Conservation (phyloP, 2,329 filamentous ascomycete genomes). For the Ophiostoma novo-ulmi region DNA sequence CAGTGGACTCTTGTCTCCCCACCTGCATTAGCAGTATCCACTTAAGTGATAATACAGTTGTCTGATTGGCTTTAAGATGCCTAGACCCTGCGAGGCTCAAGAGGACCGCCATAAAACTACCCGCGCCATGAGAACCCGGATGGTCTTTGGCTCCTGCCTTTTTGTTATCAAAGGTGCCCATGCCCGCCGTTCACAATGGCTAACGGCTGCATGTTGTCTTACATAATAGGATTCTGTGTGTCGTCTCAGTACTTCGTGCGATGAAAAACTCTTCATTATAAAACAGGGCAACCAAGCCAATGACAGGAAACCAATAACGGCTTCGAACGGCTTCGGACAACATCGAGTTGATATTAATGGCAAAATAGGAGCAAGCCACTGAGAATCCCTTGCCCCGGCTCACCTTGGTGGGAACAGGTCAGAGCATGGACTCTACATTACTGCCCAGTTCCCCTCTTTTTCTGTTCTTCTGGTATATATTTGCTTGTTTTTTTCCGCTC, state of each 20-base stretch:
- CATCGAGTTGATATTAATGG: neutral
- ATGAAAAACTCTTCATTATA: too few relatives aligned
- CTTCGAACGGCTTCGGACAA: neutral
- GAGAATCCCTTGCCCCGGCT: conserved; percentile 4
- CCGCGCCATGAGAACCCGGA: conserved; percentile 29
- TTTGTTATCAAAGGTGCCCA: neutral
- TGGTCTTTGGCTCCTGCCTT: conserved; percentile 22
- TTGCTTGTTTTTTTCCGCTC: neutral
- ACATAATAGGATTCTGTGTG: neutral
- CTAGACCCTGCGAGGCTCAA: conserved; percentile 22
- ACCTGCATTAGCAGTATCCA: conserved; percentile 17
- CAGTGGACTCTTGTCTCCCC: conserved; percentile 17
- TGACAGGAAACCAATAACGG: neutral
- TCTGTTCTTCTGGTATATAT: neutral
- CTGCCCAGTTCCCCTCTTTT: neutral
- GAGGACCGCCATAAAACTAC: conserved; percentile 3
- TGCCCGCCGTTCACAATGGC: neutral
- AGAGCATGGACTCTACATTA: too few relatives aligned
- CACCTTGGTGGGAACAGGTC: neutral
- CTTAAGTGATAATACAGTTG: neutral
- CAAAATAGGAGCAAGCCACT: neutral
- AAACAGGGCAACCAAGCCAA: neutral
- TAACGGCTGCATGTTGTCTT: neutral
- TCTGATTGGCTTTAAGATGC: conserved; percentile 16
- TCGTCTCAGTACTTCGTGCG: neutral